A percentile compares a stretch with the other conserved stretches of the same genome.
These are phyloP conservation scores for Trametes cinnabarina DNA, from an alignment of 768 basidiomycete species.

Conservation along the genomic window DNA sequence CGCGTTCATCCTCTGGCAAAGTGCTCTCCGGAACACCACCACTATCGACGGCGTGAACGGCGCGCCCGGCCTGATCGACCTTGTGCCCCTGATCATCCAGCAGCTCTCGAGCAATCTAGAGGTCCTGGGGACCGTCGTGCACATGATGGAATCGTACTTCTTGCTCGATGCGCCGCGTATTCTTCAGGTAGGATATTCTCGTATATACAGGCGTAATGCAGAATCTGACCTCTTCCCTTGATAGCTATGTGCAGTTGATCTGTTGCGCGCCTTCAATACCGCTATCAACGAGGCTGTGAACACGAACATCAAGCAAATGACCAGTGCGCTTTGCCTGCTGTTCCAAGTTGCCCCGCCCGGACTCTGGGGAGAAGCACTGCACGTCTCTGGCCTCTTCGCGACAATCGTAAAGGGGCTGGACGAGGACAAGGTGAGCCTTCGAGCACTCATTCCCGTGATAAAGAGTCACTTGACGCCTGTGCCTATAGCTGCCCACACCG, in stretches of 20 bases:
- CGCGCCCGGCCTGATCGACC: slow-evolving; percentile 51
- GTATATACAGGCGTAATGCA: not conserved
- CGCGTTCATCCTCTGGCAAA: slow-evolving; percentile 71
- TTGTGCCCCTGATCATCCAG: slow-evolving; percentile 63
- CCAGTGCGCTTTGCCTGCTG: slow-evolving; percentile 57
- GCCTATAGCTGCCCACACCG: slow-evolving; percentile 38
- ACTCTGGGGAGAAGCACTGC: slow-evolving; percentile 72
- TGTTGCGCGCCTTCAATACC: slow-evolving; percentile 56
- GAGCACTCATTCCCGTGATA: not conserved
- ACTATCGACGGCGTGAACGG: slow-evolving; percentile 48
- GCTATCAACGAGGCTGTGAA: slow-evolving; percentile 46
- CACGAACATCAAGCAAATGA: slow-evolving; percentile 61
- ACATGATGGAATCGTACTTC: slow-evolving; percentile 74
- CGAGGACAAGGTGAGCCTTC: slow-evolving; percentile 57
- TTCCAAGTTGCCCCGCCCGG: slow-evolving; percentile 61
- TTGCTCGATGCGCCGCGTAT: slow-evolving; percentile 64
- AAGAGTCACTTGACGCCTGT: not conserved
- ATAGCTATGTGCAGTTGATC: slow-evolving; percentile 52
- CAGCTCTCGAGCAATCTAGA: slow-evolving; percentile 71
- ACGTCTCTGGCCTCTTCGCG: slow-evolving; percentile 71
- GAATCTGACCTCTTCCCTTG: not conserved
- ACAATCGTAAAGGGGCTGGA: slow-evolving; percentile 56
- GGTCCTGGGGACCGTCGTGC: slow-evolving; percentile 62
- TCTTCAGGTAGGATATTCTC: slow-evolving; percentile 48
- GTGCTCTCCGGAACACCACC: slow-evolving; percentile 63